phyloP scores from a whole-genome alignment of 2,329 filamentous ascomycete species.

The Apiospora marii region DNA sequence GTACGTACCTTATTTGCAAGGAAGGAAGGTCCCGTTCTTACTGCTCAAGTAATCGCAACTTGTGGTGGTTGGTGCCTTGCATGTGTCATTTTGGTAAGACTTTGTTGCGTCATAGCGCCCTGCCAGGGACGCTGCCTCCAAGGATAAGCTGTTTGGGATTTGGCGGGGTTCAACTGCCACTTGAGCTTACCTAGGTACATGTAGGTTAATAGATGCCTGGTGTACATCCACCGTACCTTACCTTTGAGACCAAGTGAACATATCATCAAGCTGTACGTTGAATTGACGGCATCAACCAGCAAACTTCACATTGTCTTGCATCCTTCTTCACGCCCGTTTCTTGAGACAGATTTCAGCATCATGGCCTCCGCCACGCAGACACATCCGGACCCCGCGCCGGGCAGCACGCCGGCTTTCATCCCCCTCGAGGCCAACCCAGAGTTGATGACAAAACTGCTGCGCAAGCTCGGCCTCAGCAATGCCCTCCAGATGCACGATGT shows the following conservation, averaged over 20 bases:
- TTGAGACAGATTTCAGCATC: neutral
- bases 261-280: neutral
- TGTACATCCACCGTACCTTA: neutral
- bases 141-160: slow-evolving; percentile 5
- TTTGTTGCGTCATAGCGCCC: slow-evolving; percentile 1
- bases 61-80: neutral
- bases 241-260: neutral
- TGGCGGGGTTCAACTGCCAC: slow-evolving; percentile 1
- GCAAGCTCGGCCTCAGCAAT: slow-evolving; percentile 83
- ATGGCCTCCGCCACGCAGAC: slow-evolving; percentile 32
- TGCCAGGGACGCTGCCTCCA: neutral
- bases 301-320: neutral
- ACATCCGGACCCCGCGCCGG: slow-evolving; percentile 48
- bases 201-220: neutral
- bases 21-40: neutral
- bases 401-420: slow-evolving; percentile 58
- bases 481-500: slow-evolving; percentile 86
- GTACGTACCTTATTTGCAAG: neutral
- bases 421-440: slow-evolving; percentile 80
- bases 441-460: slow-evolving; percentile 84
- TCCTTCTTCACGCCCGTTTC: neutral
- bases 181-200: no score
- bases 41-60: neutral
- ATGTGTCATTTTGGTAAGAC: neutral
- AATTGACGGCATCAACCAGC: no score